These are phyloP conservation scores for Takashimella koratensis DNA, from an alignment of 1,284 basidiomycete species.

Conservation along the genomic window DNA sequence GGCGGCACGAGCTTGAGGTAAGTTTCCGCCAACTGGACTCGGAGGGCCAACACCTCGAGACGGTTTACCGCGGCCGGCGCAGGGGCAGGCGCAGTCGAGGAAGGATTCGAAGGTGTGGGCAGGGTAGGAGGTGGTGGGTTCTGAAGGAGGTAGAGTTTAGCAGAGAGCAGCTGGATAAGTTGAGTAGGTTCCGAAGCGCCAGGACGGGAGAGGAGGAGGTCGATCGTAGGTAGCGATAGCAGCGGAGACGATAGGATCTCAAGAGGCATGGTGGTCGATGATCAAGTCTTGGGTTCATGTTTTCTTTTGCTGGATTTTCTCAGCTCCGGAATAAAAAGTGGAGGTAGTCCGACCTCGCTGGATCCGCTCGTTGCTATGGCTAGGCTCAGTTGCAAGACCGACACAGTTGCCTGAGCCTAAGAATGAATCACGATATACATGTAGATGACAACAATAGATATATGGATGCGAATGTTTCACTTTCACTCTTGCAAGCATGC, in stretches of 20 bases:
- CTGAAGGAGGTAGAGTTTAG: slow-evolving; percentile 27
- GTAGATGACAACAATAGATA: too few relatives aligned
- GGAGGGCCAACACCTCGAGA: slow-evolving; percentile 13
- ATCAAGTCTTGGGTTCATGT: too few relatives aligned
- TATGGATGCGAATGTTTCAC: too few relatives aligned
- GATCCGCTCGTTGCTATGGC: too few relatives aligned
- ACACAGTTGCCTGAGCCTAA: too few relatives aligned
- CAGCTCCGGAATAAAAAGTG: too few relatives aligned
- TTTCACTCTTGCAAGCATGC: too few relatives aligned
- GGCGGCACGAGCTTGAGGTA: slow-evolving; percentile 12
- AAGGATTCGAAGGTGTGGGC: neutral
- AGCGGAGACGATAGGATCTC: slow-evolving; percentile 12
- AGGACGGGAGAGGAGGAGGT: slow-evolving; percentile 6
- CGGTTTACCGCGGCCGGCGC: neutral
- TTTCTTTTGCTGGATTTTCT: too few relatives aligned
- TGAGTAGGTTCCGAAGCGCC: slow-evolving; percentile 4
- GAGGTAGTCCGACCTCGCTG: too few relatives aligned
- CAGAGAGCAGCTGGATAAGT: slow-evolving; percentile 31
- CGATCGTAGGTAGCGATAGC: slow-evolving; percentile 12
- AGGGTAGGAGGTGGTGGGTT: too few relatives aligned
- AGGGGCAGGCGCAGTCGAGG: neutral
- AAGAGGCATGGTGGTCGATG: neutral
- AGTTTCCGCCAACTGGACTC: slow-evolving; percentile 25
- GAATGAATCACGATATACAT: too few relatives aligned
- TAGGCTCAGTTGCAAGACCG: too few relatives aligned